Conservation (phyloP, 148 eudicot species). For the Suaeda aralocaspica region DNA sequence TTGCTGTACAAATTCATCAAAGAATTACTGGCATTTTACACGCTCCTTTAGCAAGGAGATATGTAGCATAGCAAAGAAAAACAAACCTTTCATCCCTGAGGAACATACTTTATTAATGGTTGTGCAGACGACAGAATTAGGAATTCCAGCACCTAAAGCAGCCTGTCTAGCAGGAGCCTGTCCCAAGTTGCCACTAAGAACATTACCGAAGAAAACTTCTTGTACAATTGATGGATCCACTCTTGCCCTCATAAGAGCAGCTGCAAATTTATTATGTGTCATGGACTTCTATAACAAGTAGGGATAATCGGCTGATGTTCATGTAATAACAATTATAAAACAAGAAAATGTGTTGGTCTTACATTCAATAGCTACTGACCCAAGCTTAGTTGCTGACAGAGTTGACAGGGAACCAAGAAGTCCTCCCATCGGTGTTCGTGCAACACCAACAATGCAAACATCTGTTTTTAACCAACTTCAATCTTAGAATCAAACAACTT, state of each 20-base stretch:
- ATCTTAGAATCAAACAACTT: background rate
- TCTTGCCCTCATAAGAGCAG: slow-evolving; percentile 72
- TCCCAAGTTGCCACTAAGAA: slow-evolving; percentile 94
- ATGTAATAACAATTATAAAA: too few species aligned
- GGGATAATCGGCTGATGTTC: background rate
- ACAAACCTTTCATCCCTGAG: slow-evolving; percentile 89
- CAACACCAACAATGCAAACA: slow-evolving; percentile 89
- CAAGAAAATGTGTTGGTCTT: slow-evolving; percentile 16
- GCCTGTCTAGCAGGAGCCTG: slow-evolving; percentile 99
- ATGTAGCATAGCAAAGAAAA: background rate
- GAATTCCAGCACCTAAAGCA: slow-evolving; percentile 89
- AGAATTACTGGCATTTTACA: slow-evolving; percentile 13
- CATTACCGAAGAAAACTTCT: slow-evolving; percentile 96
- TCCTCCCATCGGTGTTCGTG: slow-evolving; percentile 85
- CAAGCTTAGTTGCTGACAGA: slow-evolving; percentile 89
- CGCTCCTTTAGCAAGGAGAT: background rate
- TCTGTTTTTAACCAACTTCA: slow-evolving; percentile 39
- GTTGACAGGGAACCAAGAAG: slow-evolving; percentile 90
- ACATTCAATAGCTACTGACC: slow-evolving; percentile 78
- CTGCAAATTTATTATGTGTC: slow-evolving; percentile 30
- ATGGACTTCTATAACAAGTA: background rate
- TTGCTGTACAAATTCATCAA: slow-evolving; percentile 46
- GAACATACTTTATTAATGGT: slow-evolving; percentile 94
- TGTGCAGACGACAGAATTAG: slow-evolving; percentile 80
- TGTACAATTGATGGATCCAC: slow-evolving; percentile 75